Base-by-base conservation (phyloP, 2,329 filamentous ascomycete species). In the Myriosclerotinia curreyana region DNA sequence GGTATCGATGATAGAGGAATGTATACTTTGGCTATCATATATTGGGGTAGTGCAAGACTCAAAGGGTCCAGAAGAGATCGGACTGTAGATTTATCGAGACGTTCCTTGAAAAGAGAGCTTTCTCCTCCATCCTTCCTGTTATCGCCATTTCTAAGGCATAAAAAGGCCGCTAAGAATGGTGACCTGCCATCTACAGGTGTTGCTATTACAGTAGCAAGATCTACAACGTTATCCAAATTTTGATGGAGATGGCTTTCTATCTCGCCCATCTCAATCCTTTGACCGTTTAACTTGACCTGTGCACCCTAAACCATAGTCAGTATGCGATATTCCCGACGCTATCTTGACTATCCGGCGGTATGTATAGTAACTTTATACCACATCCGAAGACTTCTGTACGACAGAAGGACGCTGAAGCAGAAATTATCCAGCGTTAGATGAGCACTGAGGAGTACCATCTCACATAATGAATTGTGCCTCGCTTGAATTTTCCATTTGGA, bases 261-360 rank as follows among this genome's bases (percentile, higher is more conserved):
- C 72, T 89, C 86, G 20, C 81, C 82, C 66, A 87, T 83, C 69
- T 89, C 86, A 11, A 88, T 77, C 49, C 86, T 77, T 70, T 88
- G 86, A 0, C 86, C 86, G 12, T 82, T 79, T 36, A 89, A 76
- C 74, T 90, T 90, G 64, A 88, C 82, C 72, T 87, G 86, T 42
- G 60, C 36, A 25, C 60, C 60, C 60, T 62, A 34, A 3, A 1
- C 3, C 4, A n/a, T 40, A 40, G n/a, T 60, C 25, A 60, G 56
- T 51, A 60, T 51, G 8, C 20, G 12, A 17, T n/a, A 31, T 36
- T 6, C 25, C 42, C 22, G 2, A 6, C 4, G 34, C 14, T 48
- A 7, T 25, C 4, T 7, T 6, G 7, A 22, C 17, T 15, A 17
- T 22, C 3, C 20, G 48, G 22, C 36, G n/a, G 28, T 17, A 48